Conservation (phyloP, 148 eudicot species). For the Polygonum aviculare region DNA sequence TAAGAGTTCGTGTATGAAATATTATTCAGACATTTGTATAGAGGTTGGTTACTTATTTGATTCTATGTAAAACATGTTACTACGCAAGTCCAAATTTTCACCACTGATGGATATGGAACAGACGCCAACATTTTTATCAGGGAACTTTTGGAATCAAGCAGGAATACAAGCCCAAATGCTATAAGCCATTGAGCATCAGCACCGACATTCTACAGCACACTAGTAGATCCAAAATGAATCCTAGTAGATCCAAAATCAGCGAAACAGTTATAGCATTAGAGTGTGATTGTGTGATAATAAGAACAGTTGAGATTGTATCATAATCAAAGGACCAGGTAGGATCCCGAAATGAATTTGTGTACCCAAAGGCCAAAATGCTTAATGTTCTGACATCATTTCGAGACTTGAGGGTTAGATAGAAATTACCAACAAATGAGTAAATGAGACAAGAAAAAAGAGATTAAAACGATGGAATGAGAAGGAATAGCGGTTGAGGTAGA, state of each 20-base stretch:
- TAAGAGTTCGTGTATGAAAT: neutral
- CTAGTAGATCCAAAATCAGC: neutral
- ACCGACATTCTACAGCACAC: neutral
- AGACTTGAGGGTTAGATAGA: neutral
- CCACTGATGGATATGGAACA: neutral
- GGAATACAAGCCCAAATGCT: neutral
- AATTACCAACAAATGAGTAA: too few species aligned
- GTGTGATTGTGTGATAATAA: neutral
- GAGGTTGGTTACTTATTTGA: neutral
- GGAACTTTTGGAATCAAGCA: neutral
- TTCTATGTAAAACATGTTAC: neutral
- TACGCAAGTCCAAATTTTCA: neutral
- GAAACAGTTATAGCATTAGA: neutral
- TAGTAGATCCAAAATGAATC: neutral
- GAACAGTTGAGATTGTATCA: neutral
- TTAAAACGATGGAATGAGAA: neutral
- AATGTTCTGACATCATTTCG: neutral
- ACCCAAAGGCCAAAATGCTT: neutral
- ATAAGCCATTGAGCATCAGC: neutral
- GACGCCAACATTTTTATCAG: neutral
- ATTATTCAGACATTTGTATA: neutral
- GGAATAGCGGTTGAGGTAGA: neutral
- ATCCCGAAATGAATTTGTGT: neutral
- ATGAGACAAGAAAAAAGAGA: too few species aligned
- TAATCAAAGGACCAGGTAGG: neutral